Percentiles rank a stretch among this genome's conserved stretches.
These are phyloP conservation scores for Umbellularia californica DNA, from an alignment of 164 flowering plant genomes.

Conservation along the genomic window DNA sequence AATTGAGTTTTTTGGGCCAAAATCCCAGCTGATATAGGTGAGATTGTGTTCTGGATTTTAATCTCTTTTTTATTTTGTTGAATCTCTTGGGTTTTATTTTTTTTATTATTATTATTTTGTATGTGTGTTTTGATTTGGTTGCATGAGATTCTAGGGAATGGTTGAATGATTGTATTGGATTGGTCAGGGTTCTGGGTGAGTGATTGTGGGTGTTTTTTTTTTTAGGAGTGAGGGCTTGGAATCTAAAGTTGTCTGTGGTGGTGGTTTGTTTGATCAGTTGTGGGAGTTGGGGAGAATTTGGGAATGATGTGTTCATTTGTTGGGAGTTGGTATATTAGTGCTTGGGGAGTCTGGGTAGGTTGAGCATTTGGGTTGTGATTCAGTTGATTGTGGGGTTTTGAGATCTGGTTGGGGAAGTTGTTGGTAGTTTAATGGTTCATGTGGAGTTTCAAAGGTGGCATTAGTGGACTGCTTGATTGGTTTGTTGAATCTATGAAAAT, in stretches of 20 bases:
- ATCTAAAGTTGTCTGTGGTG: not conserved
- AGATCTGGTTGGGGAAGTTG: not conserved
- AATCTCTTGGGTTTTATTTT: not conserved
- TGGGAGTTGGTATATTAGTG: too few relatives aligned
- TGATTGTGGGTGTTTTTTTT: not conserved
- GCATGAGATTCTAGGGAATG: not conserved
- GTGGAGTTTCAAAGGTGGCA: not conserved
- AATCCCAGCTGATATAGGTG: conserved; percentile 3
- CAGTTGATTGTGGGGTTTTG: not conserved
- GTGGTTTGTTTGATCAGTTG: not conserved
- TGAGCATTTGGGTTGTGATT: not conserved
- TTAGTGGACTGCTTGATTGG: not conserved
- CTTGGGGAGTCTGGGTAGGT: too few relatives aligned
- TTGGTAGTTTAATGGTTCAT: not conserved
- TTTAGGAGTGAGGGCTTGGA: not conserved
- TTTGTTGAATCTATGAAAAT: too few relatives aligned
- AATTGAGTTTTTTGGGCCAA: not conserved
- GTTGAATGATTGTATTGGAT: not conserved
- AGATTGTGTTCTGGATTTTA: not conserved
- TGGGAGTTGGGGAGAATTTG: not conserved
- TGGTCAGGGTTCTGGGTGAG: not conserved
- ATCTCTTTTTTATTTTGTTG: not conserved
- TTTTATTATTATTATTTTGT: not conserved
- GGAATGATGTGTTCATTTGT: not conserved
- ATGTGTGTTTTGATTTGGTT: not conserved